phyloP scores from a whole-genome alignment of 176 grass and related monocot species.

The Musa acuminata region DNA sequence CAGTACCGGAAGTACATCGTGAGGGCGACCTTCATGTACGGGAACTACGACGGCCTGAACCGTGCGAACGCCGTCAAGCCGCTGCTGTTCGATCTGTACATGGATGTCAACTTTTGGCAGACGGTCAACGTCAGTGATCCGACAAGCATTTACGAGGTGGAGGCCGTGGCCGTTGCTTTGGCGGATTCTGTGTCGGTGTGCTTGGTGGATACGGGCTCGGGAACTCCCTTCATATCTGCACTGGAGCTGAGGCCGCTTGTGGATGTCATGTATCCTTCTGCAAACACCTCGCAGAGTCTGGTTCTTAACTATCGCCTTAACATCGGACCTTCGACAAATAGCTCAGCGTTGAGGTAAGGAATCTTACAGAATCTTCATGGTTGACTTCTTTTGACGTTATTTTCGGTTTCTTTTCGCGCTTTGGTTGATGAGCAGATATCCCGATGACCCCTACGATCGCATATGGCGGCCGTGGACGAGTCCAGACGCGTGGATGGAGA shows the following conservation, averaged over 20 bases:
- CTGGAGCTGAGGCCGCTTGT: no score
- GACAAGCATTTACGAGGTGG: neutral
- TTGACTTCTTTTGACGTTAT: no score
- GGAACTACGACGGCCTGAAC: constrained; percentile 16
- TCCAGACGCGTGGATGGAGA: neutral
- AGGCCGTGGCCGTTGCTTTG: constrained; percentile 20
- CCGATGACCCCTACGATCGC: neutral
- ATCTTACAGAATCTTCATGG: no score
- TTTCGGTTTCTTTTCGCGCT: no score
- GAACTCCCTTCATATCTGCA: no score
- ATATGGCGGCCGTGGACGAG: neutral
- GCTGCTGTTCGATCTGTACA: constrained; percentile 9
- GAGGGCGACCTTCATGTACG: constrained; percentile 1
- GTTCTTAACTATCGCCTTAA: neutral
- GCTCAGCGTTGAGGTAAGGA: no score
- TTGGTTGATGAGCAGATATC: neutral
- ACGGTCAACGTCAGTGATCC: constrained; percentile 27
- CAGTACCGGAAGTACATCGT: neutral
- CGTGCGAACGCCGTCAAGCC: neutral
- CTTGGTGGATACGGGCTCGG: no score
- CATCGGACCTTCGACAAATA: no score
- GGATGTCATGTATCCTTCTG: no score
- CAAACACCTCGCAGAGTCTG: no score
- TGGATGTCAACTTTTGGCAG: constrained; percentile 31
- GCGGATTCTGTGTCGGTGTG: constrained; percentile 26